Evolutionary conservation across 768 basidiomycete species (phyloP).

Genomic region (Macrolepiota fuliginosa): DNA sequence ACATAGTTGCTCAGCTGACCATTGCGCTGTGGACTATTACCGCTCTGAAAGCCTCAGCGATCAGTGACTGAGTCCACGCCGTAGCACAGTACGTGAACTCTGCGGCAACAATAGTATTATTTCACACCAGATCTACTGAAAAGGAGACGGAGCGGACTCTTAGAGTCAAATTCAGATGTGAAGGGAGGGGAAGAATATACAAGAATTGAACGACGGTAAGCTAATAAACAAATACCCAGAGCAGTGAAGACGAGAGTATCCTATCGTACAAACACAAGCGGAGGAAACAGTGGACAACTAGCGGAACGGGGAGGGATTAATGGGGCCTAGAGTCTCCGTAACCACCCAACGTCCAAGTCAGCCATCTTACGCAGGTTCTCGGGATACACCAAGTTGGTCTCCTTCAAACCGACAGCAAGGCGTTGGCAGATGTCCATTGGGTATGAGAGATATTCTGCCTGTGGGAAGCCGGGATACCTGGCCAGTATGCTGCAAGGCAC

Average conservation of each 20-base stretch:
- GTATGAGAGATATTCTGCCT: slow-evolving; percentile 86
- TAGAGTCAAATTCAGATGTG: neutral
- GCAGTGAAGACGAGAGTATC: neutral
- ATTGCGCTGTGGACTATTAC: neutral
- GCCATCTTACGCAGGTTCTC: slow-evolving; percentile 76
- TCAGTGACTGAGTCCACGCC: neutral
- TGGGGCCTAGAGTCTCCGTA: slow-evolving; percentile 26
- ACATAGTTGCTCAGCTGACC: neutral
- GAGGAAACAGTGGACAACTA: neutral
- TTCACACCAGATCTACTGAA: too few species aligned
- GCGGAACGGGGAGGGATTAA: neutral
- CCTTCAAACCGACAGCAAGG: slow-evolving; percentile 65
- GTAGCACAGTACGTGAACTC: too few species aligned
- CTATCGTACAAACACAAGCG: neutral
- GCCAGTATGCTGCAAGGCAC: slow-evolving; percentile 46
- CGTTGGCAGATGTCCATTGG: slow-evolving; percentile 75
- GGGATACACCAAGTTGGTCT: slow-evolving; percentile 78
- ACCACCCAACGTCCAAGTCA: slow-evolving; percentile 80
- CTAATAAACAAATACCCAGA: neutral
- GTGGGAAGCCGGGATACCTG: slow-evolving; percentile 79
- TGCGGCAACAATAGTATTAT: too few species aligned
- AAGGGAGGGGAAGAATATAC: neutral
- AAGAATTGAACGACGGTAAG: neutral
- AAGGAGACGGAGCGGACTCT: too few species aligned
- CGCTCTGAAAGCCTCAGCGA: neutral